These are phyloP conservation scores for Septoria linicola DNA, from an alignment of 2,329 filamentous ascomycete species.

Conservation along the genomic window DNA sequence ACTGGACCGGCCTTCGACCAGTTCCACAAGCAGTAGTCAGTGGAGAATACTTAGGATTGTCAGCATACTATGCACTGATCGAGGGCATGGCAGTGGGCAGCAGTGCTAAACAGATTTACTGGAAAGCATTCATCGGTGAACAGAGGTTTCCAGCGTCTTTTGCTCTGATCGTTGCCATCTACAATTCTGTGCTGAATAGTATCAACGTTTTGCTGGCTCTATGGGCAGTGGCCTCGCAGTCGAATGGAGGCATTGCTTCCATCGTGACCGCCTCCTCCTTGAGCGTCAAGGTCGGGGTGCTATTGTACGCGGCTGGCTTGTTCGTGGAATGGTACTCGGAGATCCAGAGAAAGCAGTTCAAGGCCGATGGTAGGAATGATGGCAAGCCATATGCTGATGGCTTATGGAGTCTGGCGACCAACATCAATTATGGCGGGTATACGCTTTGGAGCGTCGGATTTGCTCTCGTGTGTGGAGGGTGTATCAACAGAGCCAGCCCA, in stretches of 20 bases:
- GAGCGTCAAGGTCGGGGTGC: constrained; percentile 21
- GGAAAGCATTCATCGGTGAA: constrained; percentile 28
- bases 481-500: constrained; percentile 28
- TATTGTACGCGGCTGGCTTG: constrained; percentile 25
- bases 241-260: constrained; percentile 12
- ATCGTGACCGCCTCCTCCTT: constrained; percentile 14
- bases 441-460: constrained; percentile 32
- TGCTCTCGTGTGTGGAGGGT: constrained; percentile 28
- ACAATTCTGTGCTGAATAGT: constrained; percentile 30
- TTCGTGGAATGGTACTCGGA: constrained; percentile 32
- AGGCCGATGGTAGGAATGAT: constrained; percentile 27
- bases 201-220: constrained; percentile 29
- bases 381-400: constrained; percentile 30
- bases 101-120: constrained; percentile 32
- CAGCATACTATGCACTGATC: constrained; percentile 28
- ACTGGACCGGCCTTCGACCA: no score
- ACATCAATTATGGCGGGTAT: constrained; percentile 34
- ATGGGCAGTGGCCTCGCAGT: constrained; percentile 26
- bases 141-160: constrained; percentile 22
- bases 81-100: constrained; percentile 27
- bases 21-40: no score
- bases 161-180: constrained; percentile 20
- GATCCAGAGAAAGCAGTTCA: constrained; percentile 31
- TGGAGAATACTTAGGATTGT: no score
- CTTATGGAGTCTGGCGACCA: constrained; percentile 28